phyloP scores from a whole-genome alignment of 352 stramenopile genomes.

The Phytophthora syringae region DNA sequence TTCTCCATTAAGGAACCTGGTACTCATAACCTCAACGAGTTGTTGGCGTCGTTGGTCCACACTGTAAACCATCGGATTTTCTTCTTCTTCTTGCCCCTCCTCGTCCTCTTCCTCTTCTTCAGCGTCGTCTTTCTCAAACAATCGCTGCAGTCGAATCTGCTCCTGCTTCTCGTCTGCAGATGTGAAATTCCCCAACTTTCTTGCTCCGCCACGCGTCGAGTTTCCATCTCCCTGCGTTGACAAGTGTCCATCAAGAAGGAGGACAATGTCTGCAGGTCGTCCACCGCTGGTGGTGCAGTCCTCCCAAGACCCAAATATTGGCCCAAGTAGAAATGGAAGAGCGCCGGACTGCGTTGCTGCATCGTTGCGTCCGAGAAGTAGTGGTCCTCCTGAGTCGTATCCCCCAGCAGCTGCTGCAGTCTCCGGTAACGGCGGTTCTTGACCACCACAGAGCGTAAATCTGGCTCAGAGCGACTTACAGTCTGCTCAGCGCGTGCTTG shows the following conservation, averaged over 20 bases:
- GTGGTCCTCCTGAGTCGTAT: slow-evolving; percentile 31
- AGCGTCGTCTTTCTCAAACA: slow-evolving; percentile 44
- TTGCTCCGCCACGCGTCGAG: slow-evolving; percentile 65
- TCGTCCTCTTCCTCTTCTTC: slow-evolving; percentile 54
- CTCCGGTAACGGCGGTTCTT: slow-evolving; percentile 81
- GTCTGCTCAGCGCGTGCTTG: slow-evolving; percentile 18
- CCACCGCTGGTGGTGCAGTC: neutral
- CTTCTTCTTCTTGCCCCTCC: slow-evolving; percentile 44
- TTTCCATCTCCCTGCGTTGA: slow-evolving; percentile 75
- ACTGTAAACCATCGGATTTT: slow-evolving; percentile 15
- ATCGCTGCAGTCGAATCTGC: slow-evolving; percentile 32
- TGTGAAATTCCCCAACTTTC: slow-evolving; percentile 56
- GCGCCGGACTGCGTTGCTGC: slow-evolving; percentile 76
- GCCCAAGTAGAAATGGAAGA: slow-evolving; percentile 87
- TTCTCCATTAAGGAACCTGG: slow-evolving; percentile 69
- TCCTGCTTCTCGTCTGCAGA: slow-evolving; percentile 47
- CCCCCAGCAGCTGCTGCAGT: slow-evolving; percentile 67
- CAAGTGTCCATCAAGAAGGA: slow-evolving; percentile 75
- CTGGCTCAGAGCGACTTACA: neutral
- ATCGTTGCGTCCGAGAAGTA: slow-evolving; percentile 88
- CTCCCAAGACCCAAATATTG: slow-evolving; percentile 54
- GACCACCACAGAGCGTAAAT: slow-evolving; percentile 25
- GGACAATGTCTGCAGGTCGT: slow-evolving; percentile 44
- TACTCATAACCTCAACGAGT: slow-evolving; percentile 79
- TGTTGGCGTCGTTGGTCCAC: slow-evolving; percentile 57